A percentile compares a stretch with the other conserved stretches of the same genome.
Conservation (phyloP, 352 stramenopile species). For the Globisporangium iwayamae region DNA sequence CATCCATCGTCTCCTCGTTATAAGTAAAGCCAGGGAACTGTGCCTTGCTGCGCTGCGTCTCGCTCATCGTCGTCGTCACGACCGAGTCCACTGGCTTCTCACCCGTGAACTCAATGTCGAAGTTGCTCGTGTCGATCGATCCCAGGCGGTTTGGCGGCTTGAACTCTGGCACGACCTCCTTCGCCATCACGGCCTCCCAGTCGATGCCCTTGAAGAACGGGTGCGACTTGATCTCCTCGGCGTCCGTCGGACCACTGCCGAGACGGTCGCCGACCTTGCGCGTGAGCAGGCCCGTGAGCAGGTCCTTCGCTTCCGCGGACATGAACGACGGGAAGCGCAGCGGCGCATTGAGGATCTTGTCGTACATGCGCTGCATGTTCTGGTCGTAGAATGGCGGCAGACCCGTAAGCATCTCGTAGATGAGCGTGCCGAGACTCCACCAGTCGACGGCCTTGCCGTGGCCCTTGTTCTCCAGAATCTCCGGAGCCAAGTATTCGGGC, state of each 20-base stretch:
- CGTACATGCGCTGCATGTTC: conserved; percentile 94
- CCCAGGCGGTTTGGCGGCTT: conserved; percentile 87
- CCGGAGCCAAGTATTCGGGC: conserved; percentile 93
- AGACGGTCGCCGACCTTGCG: conserved; percentile 87
- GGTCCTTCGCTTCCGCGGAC: conserved; percentile 83
- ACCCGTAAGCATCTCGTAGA: conserved; percentile 94
- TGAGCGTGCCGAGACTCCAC: conserved; percentile 91
- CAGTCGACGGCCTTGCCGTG: conserved; percentile 89
- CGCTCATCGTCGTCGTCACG: conserved; percentile 89
- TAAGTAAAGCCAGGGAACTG: conserved; percentile 90
- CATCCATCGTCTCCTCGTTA: conserved; percentile 86
- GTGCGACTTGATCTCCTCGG: conserved; percentile 92
- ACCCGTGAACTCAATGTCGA: conserved; percentile 92
- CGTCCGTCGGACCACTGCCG: conserved; percentile 81
- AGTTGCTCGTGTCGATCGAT: conserved; percentile 93
- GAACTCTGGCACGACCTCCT: conserved; percentile 89
- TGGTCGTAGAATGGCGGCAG: conserved; percentile 93
- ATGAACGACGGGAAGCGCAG: conserved; percentile 90
- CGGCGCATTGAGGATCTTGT: conserved; percentile 91
- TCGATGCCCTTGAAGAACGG: conserved; percentile 93
- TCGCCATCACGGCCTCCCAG: conserved; percentile 86
- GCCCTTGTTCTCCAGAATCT: conserved; percentile 94
- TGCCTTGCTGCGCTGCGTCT: conserved; percentile 88
- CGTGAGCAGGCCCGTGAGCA: conserved; percentile 82
- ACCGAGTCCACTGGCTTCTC: conserved; percentile 90